Evolutionary conservation across 2,329 filamentous ascomycete genomes (phyloP), one percentile per base, ranked within the genome.

Genomic region (Aureobasidium sp.): DNA sequence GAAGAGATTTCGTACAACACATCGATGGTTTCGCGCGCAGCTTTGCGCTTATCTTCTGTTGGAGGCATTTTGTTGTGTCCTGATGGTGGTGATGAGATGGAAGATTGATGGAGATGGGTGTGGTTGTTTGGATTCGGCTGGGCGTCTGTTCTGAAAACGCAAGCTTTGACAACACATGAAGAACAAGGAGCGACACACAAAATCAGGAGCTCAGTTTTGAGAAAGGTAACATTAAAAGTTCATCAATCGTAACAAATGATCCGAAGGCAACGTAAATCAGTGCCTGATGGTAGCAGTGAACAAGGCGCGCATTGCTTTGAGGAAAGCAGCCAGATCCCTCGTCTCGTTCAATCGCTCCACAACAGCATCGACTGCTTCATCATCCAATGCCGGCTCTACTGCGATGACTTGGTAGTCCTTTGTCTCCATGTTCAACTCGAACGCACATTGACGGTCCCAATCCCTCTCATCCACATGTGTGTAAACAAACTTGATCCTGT

Each of bases 391-490:
- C 13, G 94, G 94, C 71, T 88, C 82, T 69, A 87, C 89, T 67
- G 90, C 87, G 63, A 86, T 83, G 41, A 97, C 88, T 65, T 90
- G 88, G 74, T 97, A 97, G 69, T 96, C 92, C 63, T 89, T 81
- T 65, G 84, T 85, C 39, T 86, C 85, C 49, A 89, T 96, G 67
- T 88, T 86, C 62, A 99, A 79, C 77, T 97, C 93, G 72, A 99
- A 97, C 86, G 89, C 95, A 13, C 89, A 91, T 77, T 97, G 92
- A 63, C 86, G 83, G 68, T 92, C 90, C 87, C 90, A 92, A 71
- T 94, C 87, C 69, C 86, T 84, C 77, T 96, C 91, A 71, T 95
- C 86, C 48, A 97, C 80, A 73, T 95, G 90, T 32, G 86, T 89
- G 71, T 91, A 99, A 2, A 94, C 83, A 73, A 99, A 96, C 74